Evolutionary conservation across 2,329 filamentous ascomycete species (phyloP).

Genomic region (Thielaviopsis ethacetica): DNA sequence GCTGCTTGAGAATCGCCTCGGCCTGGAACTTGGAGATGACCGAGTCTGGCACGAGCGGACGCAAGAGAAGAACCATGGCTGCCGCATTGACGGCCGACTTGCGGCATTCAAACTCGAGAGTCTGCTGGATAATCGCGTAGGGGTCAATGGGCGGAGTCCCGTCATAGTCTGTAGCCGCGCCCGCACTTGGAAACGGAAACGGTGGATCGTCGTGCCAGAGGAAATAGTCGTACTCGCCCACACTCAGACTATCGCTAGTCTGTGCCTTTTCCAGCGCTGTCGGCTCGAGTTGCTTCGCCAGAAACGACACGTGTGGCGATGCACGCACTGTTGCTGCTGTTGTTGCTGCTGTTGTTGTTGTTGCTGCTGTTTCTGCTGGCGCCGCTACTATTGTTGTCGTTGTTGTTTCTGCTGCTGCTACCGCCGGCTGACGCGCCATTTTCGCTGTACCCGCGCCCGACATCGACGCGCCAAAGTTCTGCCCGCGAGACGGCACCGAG

Average conservation of each 20-base stretch:
- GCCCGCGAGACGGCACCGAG: background rate
- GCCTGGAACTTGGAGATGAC: conserved; percentile 41
- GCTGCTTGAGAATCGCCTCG: conserved; percentile 38
- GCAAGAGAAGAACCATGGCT: conserved; percentile 42
- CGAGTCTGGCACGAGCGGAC: conserved; percentile 36
- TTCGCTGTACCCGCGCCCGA: conserved; percentile 5
- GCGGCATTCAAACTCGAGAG: conserved; percentile 38
- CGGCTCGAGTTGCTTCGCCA: background rate
- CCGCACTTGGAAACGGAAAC: conserved; percentile 30
- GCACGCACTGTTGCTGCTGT: background rate
- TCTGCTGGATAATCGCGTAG: conserved; percentile 34
- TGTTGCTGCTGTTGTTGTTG: no score
- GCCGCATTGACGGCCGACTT: conserved; percentile 42
- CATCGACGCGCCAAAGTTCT: background rate
- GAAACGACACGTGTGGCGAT: conserved; percentile 1
- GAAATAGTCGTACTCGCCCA: conserved; percentile 37
- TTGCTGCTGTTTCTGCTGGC: no score
- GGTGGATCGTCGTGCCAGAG: conserved; percentile 40
- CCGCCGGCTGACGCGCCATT: conserved; percentile 3
- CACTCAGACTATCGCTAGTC: conserved; percentile 4
- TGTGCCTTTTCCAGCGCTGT: conserved; percentile 14
- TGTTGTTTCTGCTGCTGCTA: no score
- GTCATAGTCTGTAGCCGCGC: background rate
- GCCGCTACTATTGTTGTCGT: no score
- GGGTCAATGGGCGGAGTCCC: conserved; percentile 33